Conservation (phyloP, 371 early-diverging fungal species). For the Mortierella sp. region DNA sequence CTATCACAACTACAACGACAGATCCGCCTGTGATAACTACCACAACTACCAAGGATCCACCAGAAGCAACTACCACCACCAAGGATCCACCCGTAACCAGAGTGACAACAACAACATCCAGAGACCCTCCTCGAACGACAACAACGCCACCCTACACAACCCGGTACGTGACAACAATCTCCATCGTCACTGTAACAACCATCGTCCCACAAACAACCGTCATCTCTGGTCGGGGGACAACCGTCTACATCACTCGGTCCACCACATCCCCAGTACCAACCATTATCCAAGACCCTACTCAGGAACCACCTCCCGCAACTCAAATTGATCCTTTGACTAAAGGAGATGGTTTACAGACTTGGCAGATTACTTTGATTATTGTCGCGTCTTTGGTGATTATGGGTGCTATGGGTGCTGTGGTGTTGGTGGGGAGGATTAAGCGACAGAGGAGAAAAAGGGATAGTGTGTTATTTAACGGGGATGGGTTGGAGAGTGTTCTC, state of each 20-base stretch:
- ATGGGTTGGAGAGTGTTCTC: neutral
- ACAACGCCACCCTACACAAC: slow-evolving; percentile 49
- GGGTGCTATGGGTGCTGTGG: slow-evolving; percentile 19
- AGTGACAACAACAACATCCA: slow-evolving; percentile 21
- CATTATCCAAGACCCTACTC: slow-evolving; percentile 40
- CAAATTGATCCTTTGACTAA: neutral
- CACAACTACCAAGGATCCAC: neutral
- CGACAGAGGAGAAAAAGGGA: slow-evolving; percentile 15
- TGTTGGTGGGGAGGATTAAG: slow-evolving; percentile 23
- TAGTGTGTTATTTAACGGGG: neutral
- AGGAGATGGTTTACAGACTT: slow-evolving; percentile 12
- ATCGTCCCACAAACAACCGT: slow-evolving; percentile 30
- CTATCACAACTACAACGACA: neutral
- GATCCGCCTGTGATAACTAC: slow-evolving; percentile 23
- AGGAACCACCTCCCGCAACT: slow-evolving; percentile 25
- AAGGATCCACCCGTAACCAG: neutral
- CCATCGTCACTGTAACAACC: slow-evolving; percentile 32
- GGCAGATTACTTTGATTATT: slow-evolving; percentile 40
- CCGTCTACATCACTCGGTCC: slow-evolving; percentile 32
- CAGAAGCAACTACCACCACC: neutral
- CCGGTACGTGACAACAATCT: slow-evolving; percentile 35
- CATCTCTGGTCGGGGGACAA: slow-evolving; percentile 37
- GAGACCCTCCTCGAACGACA: neutral
- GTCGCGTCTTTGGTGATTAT: slow-evolving; percentile 33
- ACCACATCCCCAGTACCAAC: slow-evolving; percentile 18